Base-by-base conservation (phyloP, 148 eudicot genomes). In the Fagopyrum tataricum region DNA sequence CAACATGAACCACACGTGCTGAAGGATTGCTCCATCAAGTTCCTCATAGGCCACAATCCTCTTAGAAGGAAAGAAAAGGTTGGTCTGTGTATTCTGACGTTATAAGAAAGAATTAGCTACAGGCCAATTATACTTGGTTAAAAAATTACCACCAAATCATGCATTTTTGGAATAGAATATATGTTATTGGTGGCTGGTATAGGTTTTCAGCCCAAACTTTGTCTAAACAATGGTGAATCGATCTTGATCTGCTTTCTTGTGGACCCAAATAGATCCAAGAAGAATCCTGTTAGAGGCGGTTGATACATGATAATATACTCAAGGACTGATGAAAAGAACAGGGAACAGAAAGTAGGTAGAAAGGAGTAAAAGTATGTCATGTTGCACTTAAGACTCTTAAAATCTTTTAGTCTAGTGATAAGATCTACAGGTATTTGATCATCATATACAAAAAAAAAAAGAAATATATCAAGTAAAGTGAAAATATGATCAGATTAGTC, bases 321-420 rank as follows among this genome's bases (percentile, higher is more conserved):
- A 61, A 18, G 62, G 39, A 61, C 13, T 61, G 40, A 26, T 61
- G 67, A 61, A 61, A 61, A 61, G 41, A 61, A 61, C 67, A 61
- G 40, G 67, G 17, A 61, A 26, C 41, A 61, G 67, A 61, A 61
- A 61, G 67, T 61, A 61, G 67, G 67, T 24, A 61, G 67, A 61
- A 61, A 61, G 40, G 23, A 26, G 67, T 56, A 20, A 2, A 1
- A 56, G 11, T 8, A 61, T 61, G 41, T 61, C 24, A 61, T 61
- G 40, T 11, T 61, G 67, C 41, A 24, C 40, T 61, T 61, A 7
- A 58, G 37, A 11, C 12, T 3, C 23, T 18, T 61, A 11, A 26
- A 61, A 61, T 26, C 13, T 24, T 24, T 24, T 23, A 61, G 17
- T 24, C 67, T 26, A 61, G 41, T 61, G 67, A 61, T 61, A 61